These are phyloP conservation scores for Salix caprea DNA, from an alignment of 345 rosid species.

Conservation along the genomic window DNA sequence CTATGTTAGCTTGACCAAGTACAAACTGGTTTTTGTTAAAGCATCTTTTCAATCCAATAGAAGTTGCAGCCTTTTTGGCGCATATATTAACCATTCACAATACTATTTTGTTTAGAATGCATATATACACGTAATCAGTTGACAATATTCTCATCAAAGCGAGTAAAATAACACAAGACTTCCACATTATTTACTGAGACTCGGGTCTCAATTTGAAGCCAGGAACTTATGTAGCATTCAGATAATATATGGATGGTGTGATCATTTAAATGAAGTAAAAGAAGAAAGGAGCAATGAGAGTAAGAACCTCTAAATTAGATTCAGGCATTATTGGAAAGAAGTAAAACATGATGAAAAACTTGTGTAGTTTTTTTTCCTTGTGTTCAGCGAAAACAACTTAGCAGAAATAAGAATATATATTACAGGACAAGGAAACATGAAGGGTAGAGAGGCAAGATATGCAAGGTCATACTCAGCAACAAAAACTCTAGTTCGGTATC, in stretches of 20 bases:
- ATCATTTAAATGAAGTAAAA: neutral
- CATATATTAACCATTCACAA: neutral
- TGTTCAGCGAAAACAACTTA: neutral
- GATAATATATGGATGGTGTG: neutral
- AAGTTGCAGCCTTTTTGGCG: neutral
- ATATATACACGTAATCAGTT: neutral
- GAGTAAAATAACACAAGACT: neutral
- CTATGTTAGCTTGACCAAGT: neutral
- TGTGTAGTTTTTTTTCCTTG: neutral
- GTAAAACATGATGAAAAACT: neutral
- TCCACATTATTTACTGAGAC: neutral
- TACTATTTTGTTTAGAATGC: neutral
- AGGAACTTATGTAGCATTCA: neutral
- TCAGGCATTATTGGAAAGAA: neutral
- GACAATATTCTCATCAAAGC: neutral
- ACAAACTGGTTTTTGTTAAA: neutral
- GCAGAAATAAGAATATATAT: neutral
- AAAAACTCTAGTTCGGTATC: constrained; percentile 89
- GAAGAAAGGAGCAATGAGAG: neutral
- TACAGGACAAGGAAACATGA: neutral
- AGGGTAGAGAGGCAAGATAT: neutral
- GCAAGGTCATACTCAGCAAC: constrained; percentile 81
- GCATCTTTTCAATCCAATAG: neutral
- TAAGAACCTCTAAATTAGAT: neutral
- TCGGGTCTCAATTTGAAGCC: neutral